A percentile compares a stretch with the other conserved stretches of the same genome.
phyloP scores from a whole-genome alignment of 129 eudicot genomes.

The Scalesia atractyloides region DNA sequence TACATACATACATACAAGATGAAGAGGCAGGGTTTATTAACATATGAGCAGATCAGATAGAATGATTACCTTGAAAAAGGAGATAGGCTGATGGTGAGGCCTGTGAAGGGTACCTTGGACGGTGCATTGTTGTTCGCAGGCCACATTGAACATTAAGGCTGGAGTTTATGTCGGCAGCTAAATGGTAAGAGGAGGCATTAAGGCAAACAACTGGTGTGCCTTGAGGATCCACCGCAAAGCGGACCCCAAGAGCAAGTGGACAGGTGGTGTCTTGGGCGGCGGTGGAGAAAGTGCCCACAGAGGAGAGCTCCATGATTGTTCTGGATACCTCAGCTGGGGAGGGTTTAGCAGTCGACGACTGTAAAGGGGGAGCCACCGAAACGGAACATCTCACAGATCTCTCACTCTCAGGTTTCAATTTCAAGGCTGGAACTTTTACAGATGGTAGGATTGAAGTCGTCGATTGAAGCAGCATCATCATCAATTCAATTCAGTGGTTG shows the following conservation, averaged over 20 bases:
- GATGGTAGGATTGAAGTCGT: conserved; percentile 27
- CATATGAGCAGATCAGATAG: too few species aligned
- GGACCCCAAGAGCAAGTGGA: conserved; percentile 72
- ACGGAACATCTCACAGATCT: conserved; percentile 40
- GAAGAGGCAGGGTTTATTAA: too few species aligned
- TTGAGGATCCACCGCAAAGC: conserved; percentile 72
- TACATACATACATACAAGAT: too few species aligned
- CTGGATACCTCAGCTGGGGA: conserved; percentile 79
- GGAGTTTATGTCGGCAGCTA: conserved; percentile 38
- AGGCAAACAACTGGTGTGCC: conserved; percentile 73
- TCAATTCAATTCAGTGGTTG: not conserved
- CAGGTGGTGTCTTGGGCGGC: conserved; percentile 43
- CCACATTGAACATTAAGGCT: conserved; percentile 85
- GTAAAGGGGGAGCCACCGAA: conserved; percentile 47
- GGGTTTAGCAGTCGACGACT: conserved; percentile 43
- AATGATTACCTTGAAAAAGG: conserved; percentile 16
- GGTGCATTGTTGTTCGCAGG: conserved; percentile 84
- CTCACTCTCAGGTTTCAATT: not conserved
- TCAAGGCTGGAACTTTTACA: conserved; percentile 14
- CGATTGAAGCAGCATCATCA: conserved; percentile 32
- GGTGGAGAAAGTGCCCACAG: conserved; percentile 70
- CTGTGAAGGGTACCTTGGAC: conserved; percentile 68
- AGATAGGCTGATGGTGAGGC: conserved; percentile 40
- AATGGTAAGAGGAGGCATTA: conserved; percentile 28
- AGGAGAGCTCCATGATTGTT: conserved; percentile 74